Evolutionary conservation across 228 moss, liverwort and hornwort species (phyloP), one percentile per base, ranked within the genome.

Genomic region (Sphagnum fallax): DNA sequence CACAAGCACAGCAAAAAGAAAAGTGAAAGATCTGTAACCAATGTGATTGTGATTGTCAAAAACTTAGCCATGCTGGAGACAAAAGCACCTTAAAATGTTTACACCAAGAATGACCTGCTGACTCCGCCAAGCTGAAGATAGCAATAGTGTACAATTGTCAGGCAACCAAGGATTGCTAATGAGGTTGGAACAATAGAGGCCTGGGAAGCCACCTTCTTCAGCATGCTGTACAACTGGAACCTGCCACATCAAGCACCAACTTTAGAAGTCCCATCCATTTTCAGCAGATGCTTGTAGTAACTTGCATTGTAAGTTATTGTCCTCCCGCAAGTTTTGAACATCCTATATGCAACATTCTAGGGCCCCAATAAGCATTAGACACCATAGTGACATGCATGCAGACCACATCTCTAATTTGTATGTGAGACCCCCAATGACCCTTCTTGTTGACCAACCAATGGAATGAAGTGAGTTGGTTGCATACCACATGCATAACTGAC

Each of bases 81-180:
- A 75, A 6, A 16, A 65, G 50, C 61, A 94, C 94, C 92, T 92
- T 73, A 82, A 79, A 49, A 92, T 63, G 75, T 94, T 86, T 62
- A 94, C 63, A 50, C 82, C 90, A 73, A 98, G 84, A 70, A 98
- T 92, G 68, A 87, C 98, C 74, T 98, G 91, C 62, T 87, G 84
- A 71, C 90, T 89, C 73, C 98, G 85, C 94, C 94, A 98, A 52
- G 90, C 53, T 61, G 98, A 98, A 51, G 92, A 81, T 48, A 98
- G 80, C 72, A 98, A 67, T 50, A 98, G 65, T 5, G 89, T 94
- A 5, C 84, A 76, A 70, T 80, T 89, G 72, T 90, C 94, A 48
- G 85, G 76, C 66, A 98, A 78, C 98, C 98, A 98, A n/a, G 98
- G 98, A 51, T 90, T 87, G 5, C 87, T 74, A 73, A 94, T 89